Evolutionary conservation across 2,329 filamentous ascomycete species (phyloP).

Genomic region (Diaporthe sp.): DNA sequence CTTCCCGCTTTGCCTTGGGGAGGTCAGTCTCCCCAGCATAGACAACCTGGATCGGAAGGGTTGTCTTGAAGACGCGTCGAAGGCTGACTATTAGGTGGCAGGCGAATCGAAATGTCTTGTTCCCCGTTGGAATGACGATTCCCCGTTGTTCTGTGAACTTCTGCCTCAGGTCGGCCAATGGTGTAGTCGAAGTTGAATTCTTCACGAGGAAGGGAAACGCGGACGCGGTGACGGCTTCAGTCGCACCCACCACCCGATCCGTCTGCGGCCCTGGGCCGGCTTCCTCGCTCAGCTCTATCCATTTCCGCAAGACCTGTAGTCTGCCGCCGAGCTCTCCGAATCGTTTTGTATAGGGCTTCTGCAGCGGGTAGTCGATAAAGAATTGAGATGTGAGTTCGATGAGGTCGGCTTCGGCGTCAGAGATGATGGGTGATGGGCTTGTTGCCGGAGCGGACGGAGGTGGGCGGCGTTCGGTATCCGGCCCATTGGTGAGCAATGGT

Average conservation of each 20-base stretch:
- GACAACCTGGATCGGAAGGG: conserved; percentile 51
- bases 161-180: conserved; percentile 41
- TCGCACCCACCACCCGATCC: conserved; percentile 1
- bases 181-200: conserved; percentile 33
- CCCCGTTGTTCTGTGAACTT: conserved; percentile 44
- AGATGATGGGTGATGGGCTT: background rate
- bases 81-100: conserved; percentile 52
- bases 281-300: background rate
- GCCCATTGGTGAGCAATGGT: background rate
- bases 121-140: conserved; percentile 53
- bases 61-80: conserved; percentile 46
- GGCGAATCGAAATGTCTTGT: conserved; percentile 49
- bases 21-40: conserved; percentile 53
- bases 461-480: background rate
- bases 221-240: conserved; percentile 39
- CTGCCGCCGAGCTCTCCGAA: conserved; percentile 10
- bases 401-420: background rate
- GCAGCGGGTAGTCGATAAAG: conserved; percentile 12
- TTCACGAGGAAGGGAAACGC: conserved; percentile 46
- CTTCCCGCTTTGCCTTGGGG: conserved; percentile 42
- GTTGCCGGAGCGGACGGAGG: background rate
- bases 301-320: conserved; percentile 21
- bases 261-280: conserved; percentile 1
- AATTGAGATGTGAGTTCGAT: background rate
- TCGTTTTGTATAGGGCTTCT: background rate